A percentile compares a stretch with the other conserved stretches of the same genome.
Conservation (phyloP, 164 flowering plant genomes). For the Vitis riparia region DNA sequence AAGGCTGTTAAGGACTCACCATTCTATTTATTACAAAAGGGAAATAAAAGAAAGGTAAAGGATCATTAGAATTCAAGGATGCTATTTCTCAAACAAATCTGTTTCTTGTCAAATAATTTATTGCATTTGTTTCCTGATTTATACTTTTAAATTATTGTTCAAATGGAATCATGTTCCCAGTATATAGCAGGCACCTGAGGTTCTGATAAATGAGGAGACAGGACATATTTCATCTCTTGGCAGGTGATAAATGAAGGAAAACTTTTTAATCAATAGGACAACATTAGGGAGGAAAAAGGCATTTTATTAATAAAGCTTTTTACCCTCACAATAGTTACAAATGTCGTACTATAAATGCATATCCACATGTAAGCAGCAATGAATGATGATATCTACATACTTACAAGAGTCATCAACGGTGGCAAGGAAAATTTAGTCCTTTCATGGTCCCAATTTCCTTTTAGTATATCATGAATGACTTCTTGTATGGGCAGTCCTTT, state of each 20-base stretch:
- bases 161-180: not conserved
- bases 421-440: conserved; percentile 81
- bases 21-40: not conserved
- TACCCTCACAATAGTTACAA: not conserved
- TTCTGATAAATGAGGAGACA: not conserved
- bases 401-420: conserved; percentile 90
- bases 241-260: not conserved
- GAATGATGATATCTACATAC: conserved; percentile 18
- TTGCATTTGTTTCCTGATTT: not conserved
- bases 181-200: not conserved
- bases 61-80: not conserved
- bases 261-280: not conserved
- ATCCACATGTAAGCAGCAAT: not conserved
- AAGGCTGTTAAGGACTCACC: not conserved
- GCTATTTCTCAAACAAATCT: not conserved
- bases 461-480: conserved; percentile 55
- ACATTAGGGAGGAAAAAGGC: not conserved
- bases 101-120: not conserved
- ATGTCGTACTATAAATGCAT: not conserved
- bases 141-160: not conserved
- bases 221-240: not conserved
- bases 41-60: not conserved
- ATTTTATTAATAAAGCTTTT: not conserved
- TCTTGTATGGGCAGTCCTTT: conserved; percentile 50
- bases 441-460: conserved; percentile 93